phyloP scores from a whole-genome alignment of 306 rosid genomes.

The Delonix regia region DNA sequence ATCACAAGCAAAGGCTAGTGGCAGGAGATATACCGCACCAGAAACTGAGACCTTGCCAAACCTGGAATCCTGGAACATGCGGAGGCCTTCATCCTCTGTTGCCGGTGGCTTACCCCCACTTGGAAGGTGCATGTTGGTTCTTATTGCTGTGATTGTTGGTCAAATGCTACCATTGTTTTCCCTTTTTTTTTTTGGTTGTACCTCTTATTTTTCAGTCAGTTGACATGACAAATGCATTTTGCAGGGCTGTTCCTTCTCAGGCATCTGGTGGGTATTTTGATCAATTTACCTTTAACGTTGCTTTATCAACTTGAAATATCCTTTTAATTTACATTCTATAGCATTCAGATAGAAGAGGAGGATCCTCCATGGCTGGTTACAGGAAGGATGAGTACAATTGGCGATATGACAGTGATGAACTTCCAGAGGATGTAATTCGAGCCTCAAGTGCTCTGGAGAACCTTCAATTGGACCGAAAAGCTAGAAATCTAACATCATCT shows the following conservation, averaged over 20 bases:
- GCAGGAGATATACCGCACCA: slow-evolving; percentile 72
- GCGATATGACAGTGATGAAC: slow-evolving; percentile 89
- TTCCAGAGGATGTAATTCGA: slow-evolving; percentile 80
- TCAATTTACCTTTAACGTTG: slow-evolving; percentile 26
- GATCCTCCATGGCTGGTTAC: slow-evolving; percentile 78
- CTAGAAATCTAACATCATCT: slow-evolving; percentile 95
- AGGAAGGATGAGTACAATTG: slow-evolving; percentile 95
- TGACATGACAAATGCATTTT: slow-evolving; percentile 37
- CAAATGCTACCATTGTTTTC: not conserved
- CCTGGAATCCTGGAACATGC: slow-evolving; percentile 68
- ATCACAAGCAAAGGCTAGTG: slow-evolving; percentile 76
- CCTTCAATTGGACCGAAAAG: slow-evolving; percentile 95
- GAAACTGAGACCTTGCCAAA: slow-evolving; percentile 78
- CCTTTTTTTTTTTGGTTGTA: not conserved
- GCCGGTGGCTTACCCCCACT: slow-evolving; percentile 94
- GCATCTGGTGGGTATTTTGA: slow-evolving; percentile 75
- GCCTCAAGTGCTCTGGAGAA: slow-evolving; percentile 90
- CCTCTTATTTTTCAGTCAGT: slow-evolving; percentile 6
- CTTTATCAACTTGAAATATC: slow-evolving; percentile 37
- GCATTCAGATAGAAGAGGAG: slow-evolving; percentile 93
- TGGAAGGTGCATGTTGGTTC: slow-evolving; percentile 70
- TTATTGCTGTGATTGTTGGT: slow-evolving; percentile 27
- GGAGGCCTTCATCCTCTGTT: slow-evolving; percentile 95
- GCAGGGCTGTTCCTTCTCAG: slow-evolving; percentile 87
- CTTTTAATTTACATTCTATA: slow-evolving; percentile 50